phyloP scores from a whole-genome alignment of 2,329 filamentous ascomycete genomes.

The Diaporthe capsici region DNA sequence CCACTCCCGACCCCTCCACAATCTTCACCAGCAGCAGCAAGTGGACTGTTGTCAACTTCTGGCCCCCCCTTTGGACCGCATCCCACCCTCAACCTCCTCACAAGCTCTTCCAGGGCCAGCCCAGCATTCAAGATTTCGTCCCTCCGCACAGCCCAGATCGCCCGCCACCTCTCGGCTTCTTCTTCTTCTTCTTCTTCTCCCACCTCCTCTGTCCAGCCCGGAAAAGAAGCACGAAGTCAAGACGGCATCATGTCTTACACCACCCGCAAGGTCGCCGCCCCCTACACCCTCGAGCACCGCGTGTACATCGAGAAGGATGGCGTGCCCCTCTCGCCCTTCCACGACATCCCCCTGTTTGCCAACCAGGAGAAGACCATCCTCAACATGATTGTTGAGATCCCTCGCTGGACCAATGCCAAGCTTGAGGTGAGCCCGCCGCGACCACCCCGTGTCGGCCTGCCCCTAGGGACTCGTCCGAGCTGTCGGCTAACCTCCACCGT shows the following conservation, averaged over 20 bases:
- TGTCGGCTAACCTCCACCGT: neutral
- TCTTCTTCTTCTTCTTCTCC: constrained; percentile 51
- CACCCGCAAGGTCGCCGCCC: constrained; percentile 87
- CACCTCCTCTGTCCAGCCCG: constrained; percentile 35
- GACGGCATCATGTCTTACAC: constrained; percentile 76
- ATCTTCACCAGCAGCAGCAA: constrained; percentile 9
- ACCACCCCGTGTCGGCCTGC: neutral
- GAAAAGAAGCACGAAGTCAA: constrained; percentile 14
- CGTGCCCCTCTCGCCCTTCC: constrained; percentile 92
- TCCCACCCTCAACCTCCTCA: constrained; percentile 26
- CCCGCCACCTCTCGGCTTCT: constrained; percentile 65
- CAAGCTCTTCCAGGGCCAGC: constrained; percentile 43
- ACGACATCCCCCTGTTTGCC: constrained; percentile 98
- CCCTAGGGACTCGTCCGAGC: neutral
- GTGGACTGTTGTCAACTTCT: constrained; percentile 36
- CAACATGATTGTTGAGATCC: constrained; percentile 99
- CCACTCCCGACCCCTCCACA: constrained; percentile 41
- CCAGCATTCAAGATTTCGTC: constrained; percentile 60
- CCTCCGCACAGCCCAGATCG: constrained; percentile 67
- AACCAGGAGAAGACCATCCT: constrained; percentile 95
- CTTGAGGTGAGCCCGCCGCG: constrained; percentile 80
- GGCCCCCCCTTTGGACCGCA: constrained; percentile 20
- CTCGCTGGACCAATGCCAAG: constrained; percentile 99
- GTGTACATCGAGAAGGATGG: constrained; percentile 99
- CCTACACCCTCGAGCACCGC: constrained; percentile 96